These are phyloP conservation scores for Eucalyptus viminalis DNA, from an alignment of 345 rosid species.

Conservation along the genomic window DNA sequence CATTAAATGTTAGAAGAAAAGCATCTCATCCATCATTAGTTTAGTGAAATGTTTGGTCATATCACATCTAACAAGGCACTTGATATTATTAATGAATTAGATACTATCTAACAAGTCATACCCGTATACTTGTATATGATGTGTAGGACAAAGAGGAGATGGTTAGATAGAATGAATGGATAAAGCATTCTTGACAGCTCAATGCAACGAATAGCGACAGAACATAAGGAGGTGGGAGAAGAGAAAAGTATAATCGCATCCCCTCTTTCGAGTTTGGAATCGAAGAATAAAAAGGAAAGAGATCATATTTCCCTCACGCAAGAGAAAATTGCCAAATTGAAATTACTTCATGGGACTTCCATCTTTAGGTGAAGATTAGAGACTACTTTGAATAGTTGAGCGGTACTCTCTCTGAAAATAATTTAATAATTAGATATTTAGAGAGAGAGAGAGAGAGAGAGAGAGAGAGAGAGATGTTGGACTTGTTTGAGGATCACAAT, in stretches of 20 bases:
- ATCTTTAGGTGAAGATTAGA: background rate
- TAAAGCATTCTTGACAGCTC: background rate
- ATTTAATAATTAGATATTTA: background rate
- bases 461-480: background rate
- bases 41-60: fast-evolving
- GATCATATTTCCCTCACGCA: background rate
- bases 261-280: background rate
- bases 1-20: no score
- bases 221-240: background rate
- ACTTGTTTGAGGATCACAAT: no score
- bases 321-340: background rate
- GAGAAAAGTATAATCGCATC: background rate
- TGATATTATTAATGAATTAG: no score
- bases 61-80: no score
- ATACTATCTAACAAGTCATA: background rate
- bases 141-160: background rate
- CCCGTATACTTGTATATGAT: background rate
- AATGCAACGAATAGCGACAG: background rate
- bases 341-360: background rate
- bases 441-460: background rate
- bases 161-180: background rate
- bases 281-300: no score
- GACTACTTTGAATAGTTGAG: background rate
- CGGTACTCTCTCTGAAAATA: background rate
- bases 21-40: no score